Evolutionary conservation across 495 filamentous ascomycete species (phyloP).

Genomic region (Chaetomium cochliodes): DNA sequence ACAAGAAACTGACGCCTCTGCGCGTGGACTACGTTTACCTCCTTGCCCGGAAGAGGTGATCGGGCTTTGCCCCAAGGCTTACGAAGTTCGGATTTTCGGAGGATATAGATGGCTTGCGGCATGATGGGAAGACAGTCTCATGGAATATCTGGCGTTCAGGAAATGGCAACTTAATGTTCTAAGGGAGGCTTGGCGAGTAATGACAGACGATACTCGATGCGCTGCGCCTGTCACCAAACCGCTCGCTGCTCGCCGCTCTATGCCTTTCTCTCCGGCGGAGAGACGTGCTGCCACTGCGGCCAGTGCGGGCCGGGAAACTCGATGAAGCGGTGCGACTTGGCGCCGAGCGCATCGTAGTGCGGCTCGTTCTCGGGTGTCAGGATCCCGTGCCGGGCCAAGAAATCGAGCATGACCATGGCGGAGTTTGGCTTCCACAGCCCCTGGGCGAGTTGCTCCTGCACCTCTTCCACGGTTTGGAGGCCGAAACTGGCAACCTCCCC

Average conservation of each 20-base stretch:
- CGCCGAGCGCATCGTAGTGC: constrained; percentile 73
- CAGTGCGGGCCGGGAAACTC: constrained; percentile 73
- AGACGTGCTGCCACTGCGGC: constrained; percentile 20
- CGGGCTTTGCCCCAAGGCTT: not conserved
- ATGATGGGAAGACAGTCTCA: constrained; percentile 10
- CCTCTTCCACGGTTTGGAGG: constrained; percentile 70
- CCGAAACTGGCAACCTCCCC: constrained; percentile 86
- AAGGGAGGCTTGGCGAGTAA: constrained; percentile 11
- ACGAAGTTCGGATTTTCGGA: not conserved
- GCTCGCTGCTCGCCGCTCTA: constrained; percentile 14
- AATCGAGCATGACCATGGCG: constrained; percentile 77
- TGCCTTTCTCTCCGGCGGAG: constrained; percentile 8
- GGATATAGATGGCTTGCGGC: constrained; percentile 5
- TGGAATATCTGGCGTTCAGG: constrained; percentile 24
- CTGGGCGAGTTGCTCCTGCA: constrained; percentile 63
- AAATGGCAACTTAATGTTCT: constrained; percentile 13
- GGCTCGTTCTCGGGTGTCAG: constrained; percentile 79
- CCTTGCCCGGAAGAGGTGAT: constrained; percentile 77
- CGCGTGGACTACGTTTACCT: constrained; percentile 92
- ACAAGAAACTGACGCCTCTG: constrained; percentile 89
- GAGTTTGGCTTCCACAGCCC: constrained; percentile 95
- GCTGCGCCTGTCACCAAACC: constrained; percentile 17
- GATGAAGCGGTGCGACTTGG: constrained; percentile 73
- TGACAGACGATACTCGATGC: constrained; percentile 31
- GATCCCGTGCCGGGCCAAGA: constrained; percentile 84